phyloP scores from a whole-genome alignment of 2,329 filamentous ascomycete species.

The Fusarium redolens region DNA sequence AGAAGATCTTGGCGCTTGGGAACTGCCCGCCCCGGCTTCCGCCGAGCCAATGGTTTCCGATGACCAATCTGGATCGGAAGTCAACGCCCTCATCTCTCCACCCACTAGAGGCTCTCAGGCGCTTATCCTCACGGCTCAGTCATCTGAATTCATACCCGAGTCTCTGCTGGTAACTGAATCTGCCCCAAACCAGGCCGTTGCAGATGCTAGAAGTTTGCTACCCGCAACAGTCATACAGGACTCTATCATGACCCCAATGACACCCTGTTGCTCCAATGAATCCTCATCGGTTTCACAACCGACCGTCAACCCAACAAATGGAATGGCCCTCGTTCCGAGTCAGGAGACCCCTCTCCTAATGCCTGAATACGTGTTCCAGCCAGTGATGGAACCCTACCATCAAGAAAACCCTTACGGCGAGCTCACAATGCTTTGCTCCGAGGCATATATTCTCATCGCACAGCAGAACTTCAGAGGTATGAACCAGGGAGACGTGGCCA shows the following conservation, averaged over 20 bases:
- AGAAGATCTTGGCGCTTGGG: background rate
- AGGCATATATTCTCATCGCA: slow-evolving; percentile 48
- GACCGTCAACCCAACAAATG: background rate
- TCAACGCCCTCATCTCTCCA: background rate
- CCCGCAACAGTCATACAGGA: background rate
- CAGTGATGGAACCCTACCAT: background rate
- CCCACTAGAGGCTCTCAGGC: background rate
- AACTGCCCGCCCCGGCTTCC: background rate
- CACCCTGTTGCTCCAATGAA: background rate
- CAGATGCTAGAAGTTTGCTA: background rate
- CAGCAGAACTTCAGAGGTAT: slow-evolving; percentile 48
- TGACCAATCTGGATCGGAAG: background rate
- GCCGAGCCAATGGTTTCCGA: background rate
- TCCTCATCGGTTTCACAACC: background rate
- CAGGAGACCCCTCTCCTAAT: background rate
- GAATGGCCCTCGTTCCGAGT: background rate
- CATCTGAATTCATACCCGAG: background rate
- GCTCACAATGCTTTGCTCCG: slow-evolving; percentile 48
- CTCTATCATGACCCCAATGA: background rate
- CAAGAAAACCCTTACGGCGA: slow-evolving; percentile 13
- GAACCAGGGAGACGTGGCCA: slow-evolving; percentile 26
- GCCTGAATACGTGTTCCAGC: background rate
- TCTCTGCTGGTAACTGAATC: background rate
- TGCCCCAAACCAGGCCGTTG: background rate
- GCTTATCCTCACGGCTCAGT: background rate